These are phyloP conservation scores for Pseudogymnoascus sp. DNA, from an alignment of 2,329 filamentous ascomycete species.

Conservation along the genomic window DNA sequence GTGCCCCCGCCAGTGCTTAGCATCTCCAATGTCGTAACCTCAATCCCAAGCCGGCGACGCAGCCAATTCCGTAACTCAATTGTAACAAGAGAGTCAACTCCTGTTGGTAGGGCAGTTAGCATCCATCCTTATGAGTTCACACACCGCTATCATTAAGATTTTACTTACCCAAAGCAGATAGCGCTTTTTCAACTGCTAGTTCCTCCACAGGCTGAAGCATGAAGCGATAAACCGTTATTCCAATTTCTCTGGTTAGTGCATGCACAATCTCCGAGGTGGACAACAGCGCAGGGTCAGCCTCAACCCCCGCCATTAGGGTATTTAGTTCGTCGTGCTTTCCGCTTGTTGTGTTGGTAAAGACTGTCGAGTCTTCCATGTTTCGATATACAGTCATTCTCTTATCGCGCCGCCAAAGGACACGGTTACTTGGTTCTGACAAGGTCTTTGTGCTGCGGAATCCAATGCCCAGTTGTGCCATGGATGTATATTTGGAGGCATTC, in stretches of 20 bases:
- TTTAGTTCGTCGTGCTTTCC: not conserved
- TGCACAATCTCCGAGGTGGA: not conserved
- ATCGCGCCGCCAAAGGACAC: conserved; percentile 14
- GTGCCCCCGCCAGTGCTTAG: not conserved
- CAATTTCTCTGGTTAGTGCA: not conserved
- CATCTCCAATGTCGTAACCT: not conserved
- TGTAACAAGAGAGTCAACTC: conserved; percentile 18
- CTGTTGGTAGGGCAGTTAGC: not conserved
- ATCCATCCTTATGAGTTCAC: not conserved
- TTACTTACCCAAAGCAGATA: not conserved
- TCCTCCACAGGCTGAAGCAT: not conserved
- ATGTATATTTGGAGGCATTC: not conserved
- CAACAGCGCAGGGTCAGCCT: not conserved
- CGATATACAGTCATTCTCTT: conserved; percentile 14
- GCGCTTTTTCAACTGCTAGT: not conserved
- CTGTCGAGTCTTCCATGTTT: not conserved
- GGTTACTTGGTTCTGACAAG: conserved; percentile 12
- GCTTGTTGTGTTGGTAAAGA: not conserved
- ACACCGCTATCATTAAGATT: not conserved
- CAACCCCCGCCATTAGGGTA: not conserved
- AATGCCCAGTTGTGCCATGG: conserved; percentile 9
- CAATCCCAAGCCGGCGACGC: not conserved
- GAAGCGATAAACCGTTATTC: not conserved
- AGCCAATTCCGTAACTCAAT: conserved; percentile 19
- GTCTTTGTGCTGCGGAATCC: conserved; percentile 3